These are phyloP conservation scores for Colletotrichum cordylinicola DNA, from an alignment of 2,329 filamentous ascomycete species.

Conservation along the genomic window DNA sequence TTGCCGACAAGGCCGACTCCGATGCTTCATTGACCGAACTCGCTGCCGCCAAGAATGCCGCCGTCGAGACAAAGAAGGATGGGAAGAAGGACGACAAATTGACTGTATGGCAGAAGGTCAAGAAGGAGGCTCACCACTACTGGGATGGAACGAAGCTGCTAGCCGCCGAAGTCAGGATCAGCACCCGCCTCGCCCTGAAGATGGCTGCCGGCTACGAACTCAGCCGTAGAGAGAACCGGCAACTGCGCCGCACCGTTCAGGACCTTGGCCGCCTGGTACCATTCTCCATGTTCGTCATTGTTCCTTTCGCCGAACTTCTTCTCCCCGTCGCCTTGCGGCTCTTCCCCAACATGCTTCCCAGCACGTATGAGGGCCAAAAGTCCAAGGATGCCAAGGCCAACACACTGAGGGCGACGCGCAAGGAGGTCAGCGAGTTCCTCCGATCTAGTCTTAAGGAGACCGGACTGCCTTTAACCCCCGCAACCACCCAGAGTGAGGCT, in stretches of 20 bases:
- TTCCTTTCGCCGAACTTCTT: constrained; percentile 93
- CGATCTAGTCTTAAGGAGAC: constrained; percentile 89
- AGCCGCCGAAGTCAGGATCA: constrained; percentile 91
- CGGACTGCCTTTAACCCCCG: constrained; percentile 84
- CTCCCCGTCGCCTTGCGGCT: constrained; percentile 90
- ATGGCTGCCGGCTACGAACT: constrained; percentile 99
- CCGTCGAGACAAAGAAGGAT: constrained; percentile 64
- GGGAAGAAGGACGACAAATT: constrained; percentile 83
- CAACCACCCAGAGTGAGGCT: constrained; percentile 89
- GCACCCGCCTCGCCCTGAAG: constrained; percentile 87
- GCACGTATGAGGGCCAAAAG: constrained; percentile 93
- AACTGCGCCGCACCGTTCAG: constrained; percentile 91
- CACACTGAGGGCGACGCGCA: constrained; percentile 81
- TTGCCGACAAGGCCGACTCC: constrained; percentile 39
- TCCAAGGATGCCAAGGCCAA: constrained; percentile 89
- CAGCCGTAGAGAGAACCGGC: constrained; percentile 89
- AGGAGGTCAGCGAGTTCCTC: constrained; percentile 91
- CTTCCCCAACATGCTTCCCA: constrained; percentile 96
- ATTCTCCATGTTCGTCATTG: constrained; percentile 96
- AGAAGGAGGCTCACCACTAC: constrained; percentile 92
- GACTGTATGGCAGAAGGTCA: constrained; percentile 89
- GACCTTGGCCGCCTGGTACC: constrained; percentile 92
- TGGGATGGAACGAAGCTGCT: constrained; percentile 98
- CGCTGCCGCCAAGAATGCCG: constrained; percentile 67
- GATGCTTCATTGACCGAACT: constrained; percentile 63